phyloP scores from a whole-genome alignment of 2,329 filamentous ascomycete species.

The Ophiostoma sp. region DNA sequence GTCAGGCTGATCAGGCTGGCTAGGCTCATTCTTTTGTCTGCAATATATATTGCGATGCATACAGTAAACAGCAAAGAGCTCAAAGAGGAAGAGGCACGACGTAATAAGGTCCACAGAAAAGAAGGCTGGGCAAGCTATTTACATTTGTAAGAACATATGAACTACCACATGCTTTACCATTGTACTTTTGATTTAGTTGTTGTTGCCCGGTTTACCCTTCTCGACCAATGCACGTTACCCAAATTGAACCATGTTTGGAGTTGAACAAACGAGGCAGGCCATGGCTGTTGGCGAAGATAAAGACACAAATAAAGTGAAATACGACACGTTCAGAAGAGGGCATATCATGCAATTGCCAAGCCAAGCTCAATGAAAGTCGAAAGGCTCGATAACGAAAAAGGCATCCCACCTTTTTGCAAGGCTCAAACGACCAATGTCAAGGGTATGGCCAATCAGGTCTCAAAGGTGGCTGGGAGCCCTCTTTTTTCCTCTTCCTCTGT shows the following conservation, averaged over 20 bases:
- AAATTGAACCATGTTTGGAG: too few relatives aligned
- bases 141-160: neutral
- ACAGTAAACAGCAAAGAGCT: neutral
- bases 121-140: neutral
- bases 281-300: neutral
- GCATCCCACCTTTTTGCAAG: neutral
- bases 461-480: neutral
- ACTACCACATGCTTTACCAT: neutral
- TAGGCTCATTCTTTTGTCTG: neutral
- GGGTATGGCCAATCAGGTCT: neutral
- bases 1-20: neutral
- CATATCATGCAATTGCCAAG: neutral
- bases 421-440: constrained; percentile 1
- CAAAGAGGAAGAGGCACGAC: constrained; percentile 9
- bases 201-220: constrained; percentile 1
- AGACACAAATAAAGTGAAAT: neutral
- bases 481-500: neutral
- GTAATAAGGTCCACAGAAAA: neutral
- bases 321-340: neutral
- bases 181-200: neutral
- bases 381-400: constrained; percentile 1
- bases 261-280: too few relatives aligned
- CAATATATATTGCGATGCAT: constrained; percentile 10
- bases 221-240: neutral
- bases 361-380: neutral